Evolutionary conservation across 164 flowering plant species (phyloP), one percentile per base, ranked within the genome.

Genomic region (Magnolia sinica): DNA sequence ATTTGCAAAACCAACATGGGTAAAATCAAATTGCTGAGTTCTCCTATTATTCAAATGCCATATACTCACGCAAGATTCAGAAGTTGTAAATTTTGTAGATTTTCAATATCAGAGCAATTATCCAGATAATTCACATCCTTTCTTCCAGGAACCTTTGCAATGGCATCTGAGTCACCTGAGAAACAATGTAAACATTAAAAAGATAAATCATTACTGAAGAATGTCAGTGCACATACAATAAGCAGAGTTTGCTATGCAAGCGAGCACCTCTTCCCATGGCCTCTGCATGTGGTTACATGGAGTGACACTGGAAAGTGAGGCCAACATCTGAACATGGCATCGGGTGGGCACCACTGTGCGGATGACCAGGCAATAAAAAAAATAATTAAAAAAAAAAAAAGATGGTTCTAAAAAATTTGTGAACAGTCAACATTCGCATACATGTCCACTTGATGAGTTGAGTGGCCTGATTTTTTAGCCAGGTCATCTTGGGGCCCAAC

Each of bases 101-200:
- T 91, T 71, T 87, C 91, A 73, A 76, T 83, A 73, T 80, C 87
- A 52, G 85, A 75, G 83, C 85, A 86, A 74, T 86, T 86, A 79
- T 88, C 88, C 76, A 90, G 74, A 79, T 83, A 82, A 64, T 86
- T 85, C 27, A 89, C 64, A 0, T 89, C 96, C 79, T 79, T 82
- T 76, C 96, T 87, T 31, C 92, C 97, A 77, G 81, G 86, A 75
- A 94, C 90, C 76, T 86, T 91, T 22, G 93, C 84, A 76, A 92
- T 89, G 63, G 83, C 86, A 83, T 92, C 91, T 50, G 96, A 91
- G 81, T 92, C 88, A 74, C 98, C 98, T 94, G 89, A 79, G 18
- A 3, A 73, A 6, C 3, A 3, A 61, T 29, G 19, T 11, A 16
- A 55, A 55, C 13, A 11, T 16, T 16, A 55, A 16, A 8, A 55